Conservation (phyloP, 2,329 filamentous ascomycete genomes). For the Xylaria sp. region DNA sequence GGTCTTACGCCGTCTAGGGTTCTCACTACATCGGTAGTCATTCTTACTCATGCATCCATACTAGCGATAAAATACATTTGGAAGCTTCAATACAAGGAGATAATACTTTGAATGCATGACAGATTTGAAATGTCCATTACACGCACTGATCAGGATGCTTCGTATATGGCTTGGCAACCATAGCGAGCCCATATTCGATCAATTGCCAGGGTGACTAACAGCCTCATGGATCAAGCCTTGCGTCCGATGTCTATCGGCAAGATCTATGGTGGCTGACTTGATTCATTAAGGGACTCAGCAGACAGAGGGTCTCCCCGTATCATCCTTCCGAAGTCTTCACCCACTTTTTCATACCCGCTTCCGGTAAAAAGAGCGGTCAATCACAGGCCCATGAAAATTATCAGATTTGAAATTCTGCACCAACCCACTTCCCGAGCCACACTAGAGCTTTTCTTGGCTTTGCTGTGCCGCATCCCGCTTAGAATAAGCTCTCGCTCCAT, state of each 20-base stretch:
- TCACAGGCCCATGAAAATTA: neutral
- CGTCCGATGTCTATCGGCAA: neutral
- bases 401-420: slow-evolving; percentile 1
- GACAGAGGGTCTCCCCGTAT: slow-evolving; percentile 19
- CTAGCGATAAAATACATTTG: slow-evolving; percentile 19
- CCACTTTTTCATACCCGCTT: slow-evolving; percentile 1
- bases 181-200: slow-evolving; percentile 13
- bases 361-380: slow-evolving; percentile 16
- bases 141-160: slow-evolving; percentile 8
- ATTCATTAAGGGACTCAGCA: neutral
- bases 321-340: slow-evolving; percentile 22
- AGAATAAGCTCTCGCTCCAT: slow-evolving; percentile 10
- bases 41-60: slow-evolving; percentile 14
- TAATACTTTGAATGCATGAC: slow-evolving; percentile 15
- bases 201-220: slow-evolving; percentile 7
- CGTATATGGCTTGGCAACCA: slow-evolving; percentile 30
- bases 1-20: neutral
- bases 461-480: slow-evolving; percentile 22
- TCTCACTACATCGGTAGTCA: neutral
- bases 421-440: neutral
- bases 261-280: neutral
- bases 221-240: slow-evolving; percentile 24
- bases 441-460: neutral
- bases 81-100: slow-evolving; percentile 11
- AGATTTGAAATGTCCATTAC: slow-evolving; percentile 29